Percentiles rank a stretch among this genome's conserved stretches.
Conservation (phyloP, 805 yeast species). For the Wickerhamiella kurtzmanii region DNA sequence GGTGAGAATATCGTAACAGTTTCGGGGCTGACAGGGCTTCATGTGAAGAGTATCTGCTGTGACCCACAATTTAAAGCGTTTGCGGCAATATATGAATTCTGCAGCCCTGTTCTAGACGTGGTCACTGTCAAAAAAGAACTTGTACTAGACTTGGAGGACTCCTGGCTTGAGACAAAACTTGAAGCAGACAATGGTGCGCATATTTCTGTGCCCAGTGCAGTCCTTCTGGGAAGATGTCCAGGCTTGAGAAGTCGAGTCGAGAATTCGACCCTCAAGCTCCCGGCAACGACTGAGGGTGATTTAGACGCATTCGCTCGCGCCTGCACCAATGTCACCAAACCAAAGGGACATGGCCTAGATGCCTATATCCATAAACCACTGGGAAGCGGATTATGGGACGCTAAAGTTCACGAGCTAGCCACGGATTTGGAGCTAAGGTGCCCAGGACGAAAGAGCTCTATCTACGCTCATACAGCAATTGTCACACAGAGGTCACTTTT, state of each 20-base stretch:
- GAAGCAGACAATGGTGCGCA: not conserved
- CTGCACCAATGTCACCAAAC: not conserved
- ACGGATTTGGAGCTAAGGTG: not conserved
- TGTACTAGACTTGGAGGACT: not conserved
- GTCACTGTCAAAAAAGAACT: not conserved
- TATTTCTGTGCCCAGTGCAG: not conserved
- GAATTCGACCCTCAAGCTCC: not conserved
- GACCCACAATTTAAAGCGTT: slow-evolving; percentile 12
- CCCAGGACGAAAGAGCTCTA: not conserved
- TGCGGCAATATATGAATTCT: slow-evolving; percentile 9
- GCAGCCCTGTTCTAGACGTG: not conserved
- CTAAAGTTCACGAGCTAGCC: not conserved
- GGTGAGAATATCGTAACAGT: slow-evolving; percentile 8
- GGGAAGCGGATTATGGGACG: not conserved
- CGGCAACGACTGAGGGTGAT: not conserved
- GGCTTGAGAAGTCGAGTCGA: not conserved
- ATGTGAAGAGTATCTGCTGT: slow-evolving; percentile 8
- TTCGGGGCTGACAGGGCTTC: slow-evolving; percentile 8
- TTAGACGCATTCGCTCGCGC: not conserved
- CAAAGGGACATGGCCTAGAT: not conserved
- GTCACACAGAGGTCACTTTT: slow-evolving; percentile 9
- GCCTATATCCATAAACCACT: not conserved
- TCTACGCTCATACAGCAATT: not conserved
- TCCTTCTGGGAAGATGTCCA: not conserved
- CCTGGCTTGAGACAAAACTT: not conserved